These are phyloP conservation scores for Penicillium frequentans DNA, from an alignment of 2,329 filamentous ascomycete genomes.

Conservation along the genomic window DNA sequence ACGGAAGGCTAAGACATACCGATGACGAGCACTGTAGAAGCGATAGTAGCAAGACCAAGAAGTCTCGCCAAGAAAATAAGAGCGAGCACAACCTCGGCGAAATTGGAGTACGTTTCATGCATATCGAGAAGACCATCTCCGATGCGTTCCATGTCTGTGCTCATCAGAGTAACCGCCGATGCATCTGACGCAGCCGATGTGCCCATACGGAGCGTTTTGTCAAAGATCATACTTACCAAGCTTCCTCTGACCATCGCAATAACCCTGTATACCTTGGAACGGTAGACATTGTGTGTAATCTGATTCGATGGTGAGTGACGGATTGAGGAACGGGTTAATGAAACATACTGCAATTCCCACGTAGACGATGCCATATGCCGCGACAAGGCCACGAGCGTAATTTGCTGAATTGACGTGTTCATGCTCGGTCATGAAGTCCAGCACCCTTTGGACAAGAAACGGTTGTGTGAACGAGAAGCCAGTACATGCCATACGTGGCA, in stretches of 20 bases:
- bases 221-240: slow-evolving; percentile 48
- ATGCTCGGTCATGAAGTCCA: slow-evolving; percentile 19
- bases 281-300: slow-evolving; percentile 32
- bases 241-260: slow-evolving; percentile 41
- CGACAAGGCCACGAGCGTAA: slow-evolving; percentile 38
- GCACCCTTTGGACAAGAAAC: slow-evolving; percentile 39
- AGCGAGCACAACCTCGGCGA: slow-evolving; percentile 12
- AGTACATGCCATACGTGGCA: slow-evolving; percentile 40
- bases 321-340: background rate
- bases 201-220: slow-evolving; percentile 43
- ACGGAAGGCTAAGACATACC: background rate
- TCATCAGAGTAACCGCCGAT: slow-evolving; percentile 49
- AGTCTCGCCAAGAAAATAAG: slow-evolving; percentile 15
- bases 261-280: slow-evolving; percentile 36
- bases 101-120: slow-evolving; percentile 18
- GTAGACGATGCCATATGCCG: slow-evolving; percentile 40
- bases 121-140: slow-evolving; percentile 11
- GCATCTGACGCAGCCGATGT: slow-evolving; percentile 35
- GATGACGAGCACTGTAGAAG: slow-evolving; percentile 9
- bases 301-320: slow-evolving; percentile 6
- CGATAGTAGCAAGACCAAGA: slow-evolving; percentile 14
- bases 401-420: slow-evolving; percentile 22
- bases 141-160: slow-evolving; percentile 44
- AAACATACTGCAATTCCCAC: slow-evolving; percentile 37
- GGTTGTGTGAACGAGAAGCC: slow-evolving; percentile 50